Conservation (phyloP, 2,329 filamentous ascomycete species). For the Elsinoe necatrix region DNA sequence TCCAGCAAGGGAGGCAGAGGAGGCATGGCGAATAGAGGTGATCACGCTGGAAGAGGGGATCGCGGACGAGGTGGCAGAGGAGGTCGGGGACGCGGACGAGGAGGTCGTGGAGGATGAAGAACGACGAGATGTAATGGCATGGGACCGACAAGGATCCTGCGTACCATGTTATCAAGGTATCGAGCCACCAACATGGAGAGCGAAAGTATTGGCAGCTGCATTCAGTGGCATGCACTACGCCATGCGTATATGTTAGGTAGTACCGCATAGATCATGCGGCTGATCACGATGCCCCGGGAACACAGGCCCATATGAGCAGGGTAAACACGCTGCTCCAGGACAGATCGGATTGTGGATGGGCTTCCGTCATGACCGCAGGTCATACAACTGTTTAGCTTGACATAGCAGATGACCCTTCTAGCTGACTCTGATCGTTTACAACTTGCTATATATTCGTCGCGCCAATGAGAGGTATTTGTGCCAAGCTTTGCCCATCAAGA, state of each 20-base stretch:
- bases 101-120: slow-evolving; percentile 28
- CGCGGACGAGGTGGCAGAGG: slow-evolving; percentile 50
- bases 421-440: neutral
- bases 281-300: neutral
- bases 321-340: neutral
- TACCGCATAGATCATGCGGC: neutral
- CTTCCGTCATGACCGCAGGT: neutral
- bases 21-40: slow-evolving; percentile 46
- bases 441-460: neutral
- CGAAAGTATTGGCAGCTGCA: too few relatives aligned
- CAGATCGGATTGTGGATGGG: neutral
- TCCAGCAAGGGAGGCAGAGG: slow-evolving; percentile 55
- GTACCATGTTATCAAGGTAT: too few relatives aligned
- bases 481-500: neutral
- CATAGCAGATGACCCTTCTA: neutral
- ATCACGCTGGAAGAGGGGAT: slow-evolving; percentile 44
- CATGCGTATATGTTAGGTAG: neutral
- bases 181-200: too few relatives aligned
- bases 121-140: neutral
- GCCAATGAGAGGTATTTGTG: neutral
- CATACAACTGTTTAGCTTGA: neutral
- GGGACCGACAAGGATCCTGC: neutral
- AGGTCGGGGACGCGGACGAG: slow-evolving; percentile 44
- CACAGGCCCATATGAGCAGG: neutral
- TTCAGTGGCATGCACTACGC: too few relatives aligned